Conservation (phyloP, 1,284 basidiomycete species). For the Pholiota adiposa region DNA sequence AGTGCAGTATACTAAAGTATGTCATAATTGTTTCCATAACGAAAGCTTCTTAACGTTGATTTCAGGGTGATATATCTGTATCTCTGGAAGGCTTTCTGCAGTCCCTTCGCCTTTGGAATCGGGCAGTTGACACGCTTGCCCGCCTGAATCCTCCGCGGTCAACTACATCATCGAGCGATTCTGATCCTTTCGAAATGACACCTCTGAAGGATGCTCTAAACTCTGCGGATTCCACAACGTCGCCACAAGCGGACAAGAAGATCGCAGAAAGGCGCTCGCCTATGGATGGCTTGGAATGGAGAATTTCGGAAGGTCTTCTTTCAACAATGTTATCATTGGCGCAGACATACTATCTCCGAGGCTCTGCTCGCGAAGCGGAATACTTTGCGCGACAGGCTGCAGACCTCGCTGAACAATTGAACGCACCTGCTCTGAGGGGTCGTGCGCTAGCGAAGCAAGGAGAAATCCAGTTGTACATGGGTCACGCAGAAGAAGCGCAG, state of each 20-base stretch:
- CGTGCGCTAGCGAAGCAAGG: slow-evolving; percentile 68
- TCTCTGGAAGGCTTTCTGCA: slow-evolving; percentile 70
- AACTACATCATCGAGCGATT: slow-evolving; percentile 36
- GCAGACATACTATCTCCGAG: slow-evolving; percentile 67
- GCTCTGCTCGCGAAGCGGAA: slow-evolving; percentile 81
- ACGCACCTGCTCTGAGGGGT: slow-evolving; percentile 65
- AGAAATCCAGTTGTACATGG: slow-evolving; percentile 70
- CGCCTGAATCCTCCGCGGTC: slow-evolving; percentile 55
- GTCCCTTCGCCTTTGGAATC: slow-evolving; percentile 79
- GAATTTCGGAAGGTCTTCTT: slow-evolving; percentile 72
- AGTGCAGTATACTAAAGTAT: slow-evolving; percentile 71
- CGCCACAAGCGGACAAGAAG: slow-evolving; percentile 30
- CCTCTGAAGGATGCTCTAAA: slow-evolving; percentile 41
- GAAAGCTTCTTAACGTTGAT: not conserved
- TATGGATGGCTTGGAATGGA: slow-evolving; percentile 74
- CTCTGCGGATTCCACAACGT: slow-evolving; percentile 19
- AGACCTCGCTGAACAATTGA: slow-evolving; percentile 68
- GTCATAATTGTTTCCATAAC: slow-evolving; percentile 8
- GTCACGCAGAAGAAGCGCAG: slow-evolving; percentile 57
- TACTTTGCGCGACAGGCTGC: slow-evolving; percentile 80
- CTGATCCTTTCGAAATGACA: slow-evolving; percentile 65
- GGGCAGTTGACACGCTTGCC: slow-evolving; percentile 72
- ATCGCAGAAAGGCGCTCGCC: slow-evolving; percentile 34
- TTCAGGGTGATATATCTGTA: slow-evolving; percentile 69
- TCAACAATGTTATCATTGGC: slow-evolving; percentile 66